phyloP scores from a whole-genome alignment of 352 stramenopile genomes.

The Globisporangium recalcitrans region DNA sequence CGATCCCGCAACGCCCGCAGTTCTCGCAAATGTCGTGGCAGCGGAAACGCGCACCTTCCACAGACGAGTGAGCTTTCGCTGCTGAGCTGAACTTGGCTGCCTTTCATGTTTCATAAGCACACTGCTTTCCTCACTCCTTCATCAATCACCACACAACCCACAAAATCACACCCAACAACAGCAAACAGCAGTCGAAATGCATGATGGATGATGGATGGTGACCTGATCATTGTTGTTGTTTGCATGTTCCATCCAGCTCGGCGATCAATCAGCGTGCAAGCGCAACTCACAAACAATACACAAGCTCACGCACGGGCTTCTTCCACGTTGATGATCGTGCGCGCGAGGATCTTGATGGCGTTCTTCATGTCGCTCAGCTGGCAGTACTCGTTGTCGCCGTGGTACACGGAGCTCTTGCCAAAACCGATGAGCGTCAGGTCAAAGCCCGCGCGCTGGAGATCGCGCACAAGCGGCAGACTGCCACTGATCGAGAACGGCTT shows the following conservation, averaged over 20 bases:
- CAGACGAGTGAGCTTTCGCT: conserved; percentile 26
- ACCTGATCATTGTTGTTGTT: background rate
- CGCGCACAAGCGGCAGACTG: conserved; percentile 67
- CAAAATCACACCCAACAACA: background rate
- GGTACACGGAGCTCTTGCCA: conserved; percentile 81
- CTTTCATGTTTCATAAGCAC: conserved; percentile 2
- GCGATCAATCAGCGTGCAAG: background rate
- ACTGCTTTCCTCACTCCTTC: background rate
- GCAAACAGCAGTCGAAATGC: background rate
- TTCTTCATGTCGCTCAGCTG: conserved; percentile 83
- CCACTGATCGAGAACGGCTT: conserved; percentile 92
- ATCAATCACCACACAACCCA: background rate
- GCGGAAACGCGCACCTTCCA: conserved; percentile 38
- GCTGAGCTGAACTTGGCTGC: background rate
- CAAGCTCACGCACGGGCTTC: conserved; percentile 16
- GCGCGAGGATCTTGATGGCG: conserved; percentile 82
- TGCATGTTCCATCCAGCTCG: background rate
- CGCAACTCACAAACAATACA: conserved; percentile 1
- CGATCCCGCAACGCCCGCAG: conserved; percentile 61
- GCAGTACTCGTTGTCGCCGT: conserved; percentile 92
- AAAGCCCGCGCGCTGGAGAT: conserved; percentile 69
- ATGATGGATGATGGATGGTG: background rate
- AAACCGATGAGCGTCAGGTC: conserved; percentile 78
- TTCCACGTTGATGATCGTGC: conserved; percentile 76
- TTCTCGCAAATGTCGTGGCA: conserved; percentile 86